These are phyloP conservation scores for Pseudogymnoascus sp. DNA, from an alignment of 2,329 filamentous ascomycete species.

Conservation along the genomic window DNA sequence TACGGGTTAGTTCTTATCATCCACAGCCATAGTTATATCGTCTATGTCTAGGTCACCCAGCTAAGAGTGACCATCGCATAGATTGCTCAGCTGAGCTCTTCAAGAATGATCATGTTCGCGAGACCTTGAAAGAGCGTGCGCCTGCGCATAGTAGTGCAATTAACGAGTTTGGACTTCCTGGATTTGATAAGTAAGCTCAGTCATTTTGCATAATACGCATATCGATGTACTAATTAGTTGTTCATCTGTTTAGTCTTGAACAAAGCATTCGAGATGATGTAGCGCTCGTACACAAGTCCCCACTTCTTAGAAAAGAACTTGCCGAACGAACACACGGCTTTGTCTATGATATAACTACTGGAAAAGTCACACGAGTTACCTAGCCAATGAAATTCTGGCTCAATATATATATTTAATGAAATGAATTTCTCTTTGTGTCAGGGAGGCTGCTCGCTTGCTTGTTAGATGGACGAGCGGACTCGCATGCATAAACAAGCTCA, in stretches of 20 bases:
- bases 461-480: too few species aligned
- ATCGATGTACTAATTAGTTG: neutral
- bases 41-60: neutral
- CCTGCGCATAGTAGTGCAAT: constrained; percentile 17
- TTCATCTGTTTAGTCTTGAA: constrained; percentile 15
- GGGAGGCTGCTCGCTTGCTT: too few species aligned
- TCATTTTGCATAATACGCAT: neutral
- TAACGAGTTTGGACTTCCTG: constrained; percentile 21
- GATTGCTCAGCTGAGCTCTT: constrained; percentile 22
- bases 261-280: constrained; percentile 22
- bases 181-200: constrained; percentile 20
- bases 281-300: constrained; percentile 16
- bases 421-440: neutral
- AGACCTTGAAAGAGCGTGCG: constrained; percentile 17
- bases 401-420: neutral
- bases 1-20: constrained; percentile 17
- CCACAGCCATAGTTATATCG: neutral
- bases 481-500: too few species aligned
- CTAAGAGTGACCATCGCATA: neutral
- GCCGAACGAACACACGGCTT: constrained; percentile 16
- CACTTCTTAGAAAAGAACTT: constrained; percentile 21
- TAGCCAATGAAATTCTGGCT: neutral
- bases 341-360: constrained; percentile 23
- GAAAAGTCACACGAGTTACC: constrained; percentile 14
- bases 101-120: constrained; percentile 16